Percentiles rank a stretch among this genome's conserved stretches.
phyloP scores from a whole-genome alignment of 768 basidiomycete species.

The Ramaria rubella region DNA sequence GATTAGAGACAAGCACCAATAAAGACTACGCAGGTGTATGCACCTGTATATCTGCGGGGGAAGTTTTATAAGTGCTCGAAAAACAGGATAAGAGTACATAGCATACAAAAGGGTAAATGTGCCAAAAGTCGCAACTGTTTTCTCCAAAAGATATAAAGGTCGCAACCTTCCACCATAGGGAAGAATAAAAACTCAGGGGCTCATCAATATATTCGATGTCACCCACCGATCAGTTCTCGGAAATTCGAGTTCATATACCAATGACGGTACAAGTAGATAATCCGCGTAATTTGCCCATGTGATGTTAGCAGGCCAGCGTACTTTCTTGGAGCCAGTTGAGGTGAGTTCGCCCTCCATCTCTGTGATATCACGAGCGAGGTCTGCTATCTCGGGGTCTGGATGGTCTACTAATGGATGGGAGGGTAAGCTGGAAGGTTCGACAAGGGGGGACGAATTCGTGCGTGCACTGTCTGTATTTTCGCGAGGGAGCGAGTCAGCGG shows the following conservation, averaged over 20 bases:
- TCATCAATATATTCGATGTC: not conserved
- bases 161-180: constrained; percentile 31
- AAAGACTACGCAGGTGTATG: not conserved
- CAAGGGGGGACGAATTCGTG: constrained; percentile 6
- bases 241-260: constrained; percentile 96
- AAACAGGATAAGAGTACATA: not conserved
- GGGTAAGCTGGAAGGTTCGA: constrained; percentile 16
- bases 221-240: constrained; percentile 78
- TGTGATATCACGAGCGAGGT: constrained; percentile 66
- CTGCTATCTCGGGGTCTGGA: constrained; percentile 55
- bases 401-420: constrained; percentile 57
- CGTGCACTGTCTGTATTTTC: constrained; percentile 15
- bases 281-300: constrained; percentile 73
- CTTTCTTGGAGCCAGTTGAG: constrained; percentile 55
- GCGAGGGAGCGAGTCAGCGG: constrained; percentile 17
- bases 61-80: not conserved
- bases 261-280: constrained; percentile 83
- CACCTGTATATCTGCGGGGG: constrained; percentile 14
- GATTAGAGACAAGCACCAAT: not conserved
- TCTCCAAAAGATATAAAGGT: constrained; percentile 70
- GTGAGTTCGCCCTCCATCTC: constrained; percentile 73
- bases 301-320: constrained; percentile 83
- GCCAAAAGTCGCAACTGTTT: constrained; percentile 82
- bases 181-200: not conserved
- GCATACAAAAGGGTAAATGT: constrained; percentile 91